phyloP scores from a whole-genome alignment of 345 rosid species.

The Erucastrum elatum region DNA sequence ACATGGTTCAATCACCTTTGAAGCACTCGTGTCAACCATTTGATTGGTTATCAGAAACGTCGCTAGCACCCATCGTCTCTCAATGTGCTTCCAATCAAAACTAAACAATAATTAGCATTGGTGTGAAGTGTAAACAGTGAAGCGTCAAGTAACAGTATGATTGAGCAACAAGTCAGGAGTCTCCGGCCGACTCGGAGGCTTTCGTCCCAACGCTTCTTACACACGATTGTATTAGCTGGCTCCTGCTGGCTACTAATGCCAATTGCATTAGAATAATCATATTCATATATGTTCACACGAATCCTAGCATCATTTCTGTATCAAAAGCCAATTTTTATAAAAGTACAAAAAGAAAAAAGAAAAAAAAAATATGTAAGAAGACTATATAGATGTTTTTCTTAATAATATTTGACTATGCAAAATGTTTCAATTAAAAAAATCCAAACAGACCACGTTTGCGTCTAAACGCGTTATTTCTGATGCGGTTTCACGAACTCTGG shows the following conservation, averaged over 20 bases:
- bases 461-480: slow-evolving; percentile 35
- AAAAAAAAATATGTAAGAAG: background rate
- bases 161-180: slow-evolving; percentile 39
- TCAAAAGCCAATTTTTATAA: background rate
- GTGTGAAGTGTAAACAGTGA: slow-evolving; percentile 34
- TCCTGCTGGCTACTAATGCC: slow-evolving; percentile 27
- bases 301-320: slow-evolving; percentile 8
- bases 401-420: background rate
- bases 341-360: background rate
- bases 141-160: slow-evolving; percentile 35
- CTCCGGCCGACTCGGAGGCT: slow-evolving; percentile 40
- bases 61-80: background rate
- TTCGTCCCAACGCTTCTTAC: slow-evolving; percentile 12
- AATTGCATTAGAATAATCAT: slow-evolving; percentile 18
- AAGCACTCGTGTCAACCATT: background rate
- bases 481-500: slow-evolving; percentile 32
- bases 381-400: background rate
- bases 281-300: background rate
- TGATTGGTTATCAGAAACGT: background rate
- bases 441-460: slow-evolving; percentile 3
- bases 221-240: slow-evolving; percentile 35
- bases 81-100: slow-evolving; percentile 1
- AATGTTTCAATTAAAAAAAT: slow-evolving; percentile 14
- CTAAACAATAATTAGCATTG: slow-evolving; percentile 8
- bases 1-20: background rate